Conservation (phyloP, 257 asterid species). For the Apocynum venetum region DNA sequence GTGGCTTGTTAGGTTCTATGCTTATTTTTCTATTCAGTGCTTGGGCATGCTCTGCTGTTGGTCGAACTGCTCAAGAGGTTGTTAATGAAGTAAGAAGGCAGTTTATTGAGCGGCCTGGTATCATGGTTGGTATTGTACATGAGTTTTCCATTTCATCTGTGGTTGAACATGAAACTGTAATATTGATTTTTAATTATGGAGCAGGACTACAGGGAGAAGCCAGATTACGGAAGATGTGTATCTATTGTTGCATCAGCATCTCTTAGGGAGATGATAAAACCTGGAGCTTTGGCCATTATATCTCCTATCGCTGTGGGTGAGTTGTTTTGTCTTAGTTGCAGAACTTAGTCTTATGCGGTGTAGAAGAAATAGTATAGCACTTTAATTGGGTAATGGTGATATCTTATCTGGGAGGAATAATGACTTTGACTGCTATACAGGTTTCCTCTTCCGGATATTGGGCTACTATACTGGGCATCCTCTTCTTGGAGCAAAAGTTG, state of each 20-base stretch:
- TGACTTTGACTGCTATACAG: constrained; percentile 30
- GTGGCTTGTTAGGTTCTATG: constrained; percentile 97
- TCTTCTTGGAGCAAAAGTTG: constrained; percentile 97
- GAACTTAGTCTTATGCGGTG: not conserved
- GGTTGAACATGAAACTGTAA: constrained; percentile 4
- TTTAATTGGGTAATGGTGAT: not conserved
- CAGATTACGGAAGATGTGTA: constrained; percentile 95
- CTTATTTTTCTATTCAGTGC: constrained; percentile 95
- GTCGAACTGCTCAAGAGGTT: constrained; percentile 98
- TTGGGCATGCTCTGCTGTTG: constrained; percentile 99
- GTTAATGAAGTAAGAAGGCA: constrained; percentile 98
- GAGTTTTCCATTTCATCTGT: constrained; percentile 5
- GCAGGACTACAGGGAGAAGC: constrained; percentile 97
- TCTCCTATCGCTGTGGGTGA: constrained; percentile 89
- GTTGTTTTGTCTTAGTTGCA: constrained; percentile 13
- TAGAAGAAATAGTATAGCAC: not conserved
- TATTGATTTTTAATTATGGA: constrained; percentile 18
- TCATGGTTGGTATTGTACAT: constrained; percentile 64
- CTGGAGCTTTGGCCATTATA: constrained; percentile 93
- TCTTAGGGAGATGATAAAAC: constrained; percentile 96
- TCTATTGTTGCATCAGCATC: constrained; percentile 98
- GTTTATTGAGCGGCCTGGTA: constrained; percentile 98
- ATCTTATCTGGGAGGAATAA: not conserved
- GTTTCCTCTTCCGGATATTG: constrained; percentile 73
- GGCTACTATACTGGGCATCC: constrained; percentile 94